Percentiles rank a stretch among this genome's conserved stretches.
phyloP scores from a whole-genome alignment of 2,329 filamentous ascomycete genomes.

The Diaporthe longicolla region DNA sequence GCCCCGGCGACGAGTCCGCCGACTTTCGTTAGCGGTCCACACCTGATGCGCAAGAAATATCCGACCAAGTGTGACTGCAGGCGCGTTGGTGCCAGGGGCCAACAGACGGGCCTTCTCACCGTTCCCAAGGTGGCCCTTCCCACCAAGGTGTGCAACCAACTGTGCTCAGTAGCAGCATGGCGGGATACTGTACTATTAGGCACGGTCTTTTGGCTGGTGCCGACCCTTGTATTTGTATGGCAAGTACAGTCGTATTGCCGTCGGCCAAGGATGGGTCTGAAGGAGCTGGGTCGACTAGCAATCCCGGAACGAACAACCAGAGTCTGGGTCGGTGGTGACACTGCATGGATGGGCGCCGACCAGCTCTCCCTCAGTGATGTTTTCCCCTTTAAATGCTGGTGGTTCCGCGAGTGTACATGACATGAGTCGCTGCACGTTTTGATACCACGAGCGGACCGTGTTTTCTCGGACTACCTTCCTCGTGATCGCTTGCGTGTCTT shows the following conservation, averaged over 20 bases:
- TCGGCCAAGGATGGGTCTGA: constrained; percentile 33
- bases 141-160: constrained; percentile 29
- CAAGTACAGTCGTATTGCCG: constrained; percentile 32
- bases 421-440: constrained; percentile 28
- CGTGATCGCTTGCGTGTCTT: constrained; percentile 28
- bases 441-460: constrained; percentile 25
- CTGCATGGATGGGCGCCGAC: constrained; percentile 33
- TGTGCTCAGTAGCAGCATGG: background rate
- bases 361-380: constrained; percentile 16
- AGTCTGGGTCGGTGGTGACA: constrained; percentile 37
- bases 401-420: constrained; percentile 36
- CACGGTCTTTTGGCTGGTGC: constrained; percentile 7
- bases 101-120: constrained; percentile 11
- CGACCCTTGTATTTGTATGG: constrained; percentile 16
- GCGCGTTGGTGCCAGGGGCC: constrained; percentile 14
- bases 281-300: constrained; percentile 36
- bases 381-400: constrained; percentile 30
- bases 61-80: constrained; percentile 29
- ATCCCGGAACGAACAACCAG: constrained; percentile 21
- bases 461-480: constrained; percentile 19
- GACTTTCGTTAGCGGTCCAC: constrained; percentile 24
- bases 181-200: background rate
- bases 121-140: constrained; percentile 9
- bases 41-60: constrained; percentile 34
- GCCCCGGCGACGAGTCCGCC: constrained; percentile 17